Percentiles rank a stretch among this genome's conserved stretches.
These are phyloP conservation scores for Arxiozyma heterogenica DNA, from an alignment of 1,139 yeast species.

Conservation along the genomic window DNA sequence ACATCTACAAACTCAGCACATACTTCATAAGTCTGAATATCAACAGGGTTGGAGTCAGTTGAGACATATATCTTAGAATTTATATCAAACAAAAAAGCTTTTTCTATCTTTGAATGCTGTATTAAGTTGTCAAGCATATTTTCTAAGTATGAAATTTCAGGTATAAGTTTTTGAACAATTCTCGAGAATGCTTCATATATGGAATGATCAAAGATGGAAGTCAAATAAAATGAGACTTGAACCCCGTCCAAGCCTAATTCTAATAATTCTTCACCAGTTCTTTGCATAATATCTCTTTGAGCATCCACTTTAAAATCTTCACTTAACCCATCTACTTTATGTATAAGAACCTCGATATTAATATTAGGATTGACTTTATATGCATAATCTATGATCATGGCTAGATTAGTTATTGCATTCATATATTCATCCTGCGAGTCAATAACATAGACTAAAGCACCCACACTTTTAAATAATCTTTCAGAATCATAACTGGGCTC, in stretches of 20 bases:
- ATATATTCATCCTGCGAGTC: constrained; percentile 93
- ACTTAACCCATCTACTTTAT: constrained; percentile 87
- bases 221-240: constrained; percentile 80
- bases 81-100: constrained; percentile 84
- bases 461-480: constrained; percentile 67
- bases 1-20: constrained; percentile 97
- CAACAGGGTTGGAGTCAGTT: constrained; percentile 92
- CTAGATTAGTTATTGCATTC: constrained; percentile 80
- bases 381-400: constrained; percentile 83
- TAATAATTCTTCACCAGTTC: constrained; percentile 84
- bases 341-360: constrained; percentile 85
- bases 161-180: constrained; percentile 81
- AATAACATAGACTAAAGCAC: constrained; percentile 90
- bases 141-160: constrained; percentile 81
- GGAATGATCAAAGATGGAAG: constrained; percentile 91
- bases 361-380: constrained; percentile 76
- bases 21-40: constrained; percentile 88
- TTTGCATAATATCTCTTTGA: constrained; percentile 91
- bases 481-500: constrained; percentile 80
- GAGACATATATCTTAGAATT: constrained; percentile 94
- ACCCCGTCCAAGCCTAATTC: constrained; percentile 89
- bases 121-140: constrained; percentile 82
- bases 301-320: constrained; percentile 93
- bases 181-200: constrained; percentile 92
- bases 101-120: constrained; percentile 83